Evolutionary conservation across 345 rosid species (phyloP).

Genomic region (Rhizophora apiculata): DNA sequence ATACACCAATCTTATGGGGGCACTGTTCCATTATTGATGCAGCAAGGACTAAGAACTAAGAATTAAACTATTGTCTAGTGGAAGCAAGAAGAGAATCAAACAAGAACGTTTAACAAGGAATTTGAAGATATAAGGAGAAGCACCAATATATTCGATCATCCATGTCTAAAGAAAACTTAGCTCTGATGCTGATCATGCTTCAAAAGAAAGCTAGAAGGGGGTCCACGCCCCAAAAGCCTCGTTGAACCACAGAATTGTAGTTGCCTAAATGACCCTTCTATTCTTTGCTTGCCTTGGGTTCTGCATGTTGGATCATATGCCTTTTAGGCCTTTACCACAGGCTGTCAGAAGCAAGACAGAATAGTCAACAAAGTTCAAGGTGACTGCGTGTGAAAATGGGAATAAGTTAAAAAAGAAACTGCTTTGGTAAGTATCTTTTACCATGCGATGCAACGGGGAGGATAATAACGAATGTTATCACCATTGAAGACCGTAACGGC

Average conservation of each 20-base stretch:
- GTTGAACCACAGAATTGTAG: not conserved
- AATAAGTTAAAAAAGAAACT: too few species aligned
- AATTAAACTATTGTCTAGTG: slow-evolving; percentile 12
- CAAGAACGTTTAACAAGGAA: slow-evolving; percentile 20
- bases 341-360: not conserved
- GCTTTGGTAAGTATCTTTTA: too few species aligned
- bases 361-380: not conserved
- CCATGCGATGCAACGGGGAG: too few species aligned
- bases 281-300: slow-evolving; percentile 42
- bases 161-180: slow-evolving; percentile 7
- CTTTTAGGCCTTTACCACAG: not conserved
- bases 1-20: not conserved
- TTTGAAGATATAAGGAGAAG: slow-evolving; percentile 22
- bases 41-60: slow-evolving; percentile 13
- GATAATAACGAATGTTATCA: too few species aligned
- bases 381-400: too few species aligned
- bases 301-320: slow-evolving; percentile 26
- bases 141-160: slow-evolving; percentile 24
- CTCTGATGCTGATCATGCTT: slow-evolving; percentile 30
- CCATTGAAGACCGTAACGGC: too few species aligned
- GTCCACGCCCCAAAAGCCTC: slow-evolving; percentile 12
- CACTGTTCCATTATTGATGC: not conserved
- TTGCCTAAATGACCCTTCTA: slow-evolving; percentile 7
- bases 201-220: slow-evolving; percentile 21
- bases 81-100: slow-evolving; percentile 23